A percentile compares a stretch with the other conserved stretches of the same genome.
Evolutionary conservation across 352 stramenopile species (phyloP).

Genomic region (Globisporangium solare): DNA sequence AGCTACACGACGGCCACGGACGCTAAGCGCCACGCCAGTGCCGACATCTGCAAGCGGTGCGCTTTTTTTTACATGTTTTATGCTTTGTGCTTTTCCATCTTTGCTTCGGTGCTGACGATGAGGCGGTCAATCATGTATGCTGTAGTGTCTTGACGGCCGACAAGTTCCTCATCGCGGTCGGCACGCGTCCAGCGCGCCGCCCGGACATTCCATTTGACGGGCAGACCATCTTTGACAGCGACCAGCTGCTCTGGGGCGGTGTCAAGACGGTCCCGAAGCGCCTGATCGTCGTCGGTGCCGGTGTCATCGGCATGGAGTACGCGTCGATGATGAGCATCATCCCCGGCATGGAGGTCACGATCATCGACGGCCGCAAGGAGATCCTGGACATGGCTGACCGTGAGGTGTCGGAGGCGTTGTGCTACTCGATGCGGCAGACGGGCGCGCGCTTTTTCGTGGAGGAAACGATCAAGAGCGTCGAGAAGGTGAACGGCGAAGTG

Average conservation of each 20-base stretch:
- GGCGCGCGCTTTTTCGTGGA: constrained; percentile 83
- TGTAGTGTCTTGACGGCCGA: constrained; percentile 79
- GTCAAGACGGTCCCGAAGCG: constrained; percentile 69
- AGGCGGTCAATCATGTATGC: not conserved
- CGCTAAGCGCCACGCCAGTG: constrained; percentile 59
- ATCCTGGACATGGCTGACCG: constrained; percentile 88
- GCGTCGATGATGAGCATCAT: constrained; percentile 91
- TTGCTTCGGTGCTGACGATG: not conserved
- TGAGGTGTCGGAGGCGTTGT: constrained; percentile 82
- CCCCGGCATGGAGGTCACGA: constrained; percentile 83
- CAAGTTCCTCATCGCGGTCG: constrained; percentile 85
- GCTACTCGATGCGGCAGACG: constrained; percentile 85
- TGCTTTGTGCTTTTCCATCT: too few relatives aligned
- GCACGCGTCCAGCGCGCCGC: constrained; percentile 74
- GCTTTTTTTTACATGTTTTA: not conserved
- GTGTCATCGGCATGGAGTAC: constrained; percentile 91
- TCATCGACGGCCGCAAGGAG: constrained; percentile 85
- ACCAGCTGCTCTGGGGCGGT: constrained; percentile 81
- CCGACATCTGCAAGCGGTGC: constrained; percentile 83
- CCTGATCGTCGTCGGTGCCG: constrained; percentile 78
- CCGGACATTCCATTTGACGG: constrained; percentile 86
- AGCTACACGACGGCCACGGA: constrained; percentile 76
- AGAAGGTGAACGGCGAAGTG: constrained; percentile 68
- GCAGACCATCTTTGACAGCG: constrained; percentile 80
- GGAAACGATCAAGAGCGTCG: constrained; percentile 74